These are phyloP conservation scores for Wakefieldia striispora DNA, from an alignment of 768 basidiomycete species.

Conservation along the genomic window DNA sequence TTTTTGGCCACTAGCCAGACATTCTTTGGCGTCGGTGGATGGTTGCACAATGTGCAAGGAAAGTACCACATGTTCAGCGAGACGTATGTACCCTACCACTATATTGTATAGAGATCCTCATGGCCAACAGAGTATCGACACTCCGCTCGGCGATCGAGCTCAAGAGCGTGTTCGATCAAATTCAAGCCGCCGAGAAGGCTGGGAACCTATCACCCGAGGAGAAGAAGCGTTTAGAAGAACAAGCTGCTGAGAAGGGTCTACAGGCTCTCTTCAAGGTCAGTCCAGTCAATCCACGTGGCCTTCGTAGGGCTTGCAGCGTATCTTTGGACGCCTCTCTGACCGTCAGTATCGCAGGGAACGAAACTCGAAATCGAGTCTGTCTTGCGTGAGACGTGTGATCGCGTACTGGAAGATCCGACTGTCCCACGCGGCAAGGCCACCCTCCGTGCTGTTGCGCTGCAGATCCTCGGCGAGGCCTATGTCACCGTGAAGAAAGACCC, in stretches of 20 bases:
- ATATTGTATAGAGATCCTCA: constrained; percentile 1
- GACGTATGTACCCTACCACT: constrained; percentile 54
- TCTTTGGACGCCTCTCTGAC: too few relatives aligned
- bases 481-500: constrained; percentile 65
- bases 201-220: constrained; percentile 79
- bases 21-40: constrained; percentile 82
- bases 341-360: constrained; percentile 54
- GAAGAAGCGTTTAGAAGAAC: constrained; percentile 80
- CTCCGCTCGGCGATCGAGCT: constrained; percentile 84
- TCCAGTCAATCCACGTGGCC: background rate
- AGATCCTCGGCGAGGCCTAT: constrained; percentile 82
- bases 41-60: constrained; percentile 89
- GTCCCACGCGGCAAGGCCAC: constrained; percentile 57
- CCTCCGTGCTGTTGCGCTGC: constrained; percentile 76
- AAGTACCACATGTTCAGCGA: constrained; percentile 94
- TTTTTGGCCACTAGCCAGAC: constrained; percentile 71
- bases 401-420: constrained; percentile 59
- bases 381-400: constrained; percentile 84
- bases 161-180: constrained; percentile 88
- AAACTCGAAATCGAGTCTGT: constrained; percentile 92
- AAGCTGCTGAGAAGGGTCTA: constrained; percentile 89
- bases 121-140: constrained; percentile 65
- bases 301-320: background rate
- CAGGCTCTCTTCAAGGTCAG: constrained; percentile 86
- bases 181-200: constrained; percentile 84